A percentile compares a stretch with the other conserved stretches of the same genome.
Evolutionary conservation across 306 rosid genomes (phyloP).

Genomic region (Prunus kanzakura): DNA sequence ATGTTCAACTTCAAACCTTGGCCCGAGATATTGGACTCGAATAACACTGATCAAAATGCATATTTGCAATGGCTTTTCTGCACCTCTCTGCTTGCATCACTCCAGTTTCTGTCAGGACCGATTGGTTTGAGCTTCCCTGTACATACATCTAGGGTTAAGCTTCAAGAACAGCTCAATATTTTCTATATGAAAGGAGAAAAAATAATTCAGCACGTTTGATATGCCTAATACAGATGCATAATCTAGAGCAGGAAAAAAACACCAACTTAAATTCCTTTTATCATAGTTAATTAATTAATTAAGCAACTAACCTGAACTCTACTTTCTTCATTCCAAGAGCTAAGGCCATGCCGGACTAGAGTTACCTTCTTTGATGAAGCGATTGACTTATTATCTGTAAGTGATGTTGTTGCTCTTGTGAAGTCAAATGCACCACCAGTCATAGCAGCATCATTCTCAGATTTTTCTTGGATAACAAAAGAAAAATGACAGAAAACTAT

Average conservation of each 20-base stretch:
- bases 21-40: conserved; percentile 83
- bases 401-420: conserved; percentile 53
- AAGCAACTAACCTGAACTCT: conserved; percentile 49
- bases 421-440: conserved; percentile 78
- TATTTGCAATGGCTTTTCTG: conserved; percentile 51
- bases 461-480: conserved; percentile 31
- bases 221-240: too few species aligned
- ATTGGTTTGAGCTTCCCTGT: conserved; percentile 68
- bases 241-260: too few species aligned
- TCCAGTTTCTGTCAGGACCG: conserved; percentile 61
- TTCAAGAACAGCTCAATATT: too few species aligned
- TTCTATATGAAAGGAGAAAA: too few species aligned
- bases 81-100: conserved; percentile 64
- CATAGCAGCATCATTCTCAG: conserved; percentile 32
- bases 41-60: conserved; percentile 59
- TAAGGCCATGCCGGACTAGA: conserved; percentile 66
- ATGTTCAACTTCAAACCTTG: conserved; percentile 39
- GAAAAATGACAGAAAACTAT: too few species aligned
- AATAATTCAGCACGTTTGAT: too few species aligned
- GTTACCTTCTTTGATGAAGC: conserved; percentile 64
- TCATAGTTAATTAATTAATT: not conserved
- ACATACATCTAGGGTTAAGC: not conserved
- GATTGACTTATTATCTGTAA: conserved; percentile 40
- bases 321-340: conserved; percentile 77
- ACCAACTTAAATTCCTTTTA: too few species aligned